These are phyloP conservation scores for Trypanosoma avium DNA, from an alignment of 208 protist species.

Conservation along the genomic window DNA sequence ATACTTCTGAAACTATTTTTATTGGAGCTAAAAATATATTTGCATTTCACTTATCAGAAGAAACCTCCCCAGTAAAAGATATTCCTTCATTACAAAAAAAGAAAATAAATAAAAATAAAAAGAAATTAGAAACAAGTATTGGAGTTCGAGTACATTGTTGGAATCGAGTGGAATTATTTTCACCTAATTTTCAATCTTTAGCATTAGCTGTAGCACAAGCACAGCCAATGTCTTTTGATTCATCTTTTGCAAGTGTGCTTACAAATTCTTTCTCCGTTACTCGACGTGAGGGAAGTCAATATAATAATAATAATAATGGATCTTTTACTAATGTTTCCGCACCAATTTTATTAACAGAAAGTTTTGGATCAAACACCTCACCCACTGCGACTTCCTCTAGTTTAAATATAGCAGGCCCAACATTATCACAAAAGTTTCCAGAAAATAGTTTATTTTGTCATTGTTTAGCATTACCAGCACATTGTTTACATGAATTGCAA, in stretches of 20 bases:
- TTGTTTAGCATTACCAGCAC: constrained; percentile 4
- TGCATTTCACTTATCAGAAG: constrained; percentile 56
- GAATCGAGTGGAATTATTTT: constrained; percentile 70
- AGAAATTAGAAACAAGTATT: constrained; percentile 32
- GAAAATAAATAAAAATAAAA: constrained; percentile 40
- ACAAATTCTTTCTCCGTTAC: not conserved
- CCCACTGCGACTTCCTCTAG: too few relatives aligned
- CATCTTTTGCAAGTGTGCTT: not conserved
- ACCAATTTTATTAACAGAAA: not conserved
- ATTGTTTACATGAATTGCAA: constrained; percentile 9
- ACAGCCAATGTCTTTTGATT: constrained; percentile 31
- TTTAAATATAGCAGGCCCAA: too few relatives aligned
- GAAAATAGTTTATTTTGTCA: constrained; percentile 10
- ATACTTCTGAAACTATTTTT: constrained; percentile 21
- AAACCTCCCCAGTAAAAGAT: constrained; percentile 21
- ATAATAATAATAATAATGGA: not conserved
- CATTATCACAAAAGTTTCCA: not conserved
- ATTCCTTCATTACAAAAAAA: constrained; percentile 56
- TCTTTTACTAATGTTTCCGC: not conserved
- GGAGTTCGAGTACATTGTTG: constrained; percentile 52
- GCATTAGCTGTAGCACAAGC: constrained; percentile 39
- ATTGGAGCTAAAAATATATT: constrained; percentile 48
- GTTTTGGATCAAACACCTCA: not conserved
- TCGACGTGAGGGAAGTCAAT: not conserved
- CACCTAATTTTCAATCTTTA: constrained; percentile 44